phyloP scores from a whole-genome alignment of 164 flowering plant species.

The Amborella trichopoda region DNA sequence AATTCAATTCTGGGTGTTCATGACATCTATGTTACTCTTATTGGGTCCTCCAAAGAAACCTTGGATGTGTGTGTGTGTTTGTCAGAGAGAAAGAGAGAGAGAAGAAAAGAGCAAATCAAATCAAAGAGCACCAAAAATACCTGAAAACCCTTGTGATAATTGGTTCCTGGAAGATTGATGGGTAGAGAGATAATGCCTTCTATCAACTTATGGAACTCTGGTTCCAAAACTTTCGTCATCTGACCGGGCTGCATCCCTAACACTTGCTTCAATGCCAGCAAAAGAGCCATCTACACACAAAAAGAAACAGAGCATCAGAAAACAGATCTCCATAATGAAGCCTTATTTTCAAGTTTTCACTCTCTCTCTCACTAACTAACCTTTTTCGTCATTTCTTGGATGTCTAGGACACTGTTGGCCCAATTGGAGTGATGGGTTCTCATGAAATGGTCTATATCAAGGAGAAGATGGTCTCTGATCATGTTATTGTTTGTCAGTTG shows the following conservation, averaged over 20 bases:
- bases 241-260: conserved; percentile 40
- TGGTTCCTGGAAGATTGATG: conserved; percentile 86
- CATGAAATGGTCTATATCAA: conserved; percentile 77
- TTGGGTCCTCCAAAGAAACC: too few relatives aligned
- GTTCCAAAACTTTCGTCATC: conserved; percentile 34
- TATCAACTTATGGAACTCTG: conserved; percentile 82
- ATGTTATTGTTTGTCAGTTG: conserved; percentile 54
- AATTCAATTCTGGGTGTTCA: too few relatives aligned
- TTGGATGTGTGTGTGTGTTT: too few relatives aligned
- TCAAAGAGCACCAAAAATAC: too few relatives aligned
- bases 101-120: neutral
- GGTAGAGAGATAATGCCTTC: conserved; percentile 82
- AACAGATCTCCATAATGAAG: too few relatives aligned
- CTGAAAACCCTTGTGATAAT: conserved; percentile 59
- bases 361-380: too few relatives aligned
- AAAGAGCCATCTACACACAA: conserved; percentile 71
- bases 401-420: conserved; percentile 47
- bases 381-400: conserved; percentile 87
- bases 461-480: conserved; percentile 61
- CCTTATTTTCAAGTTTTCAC: too few relatives aligned
- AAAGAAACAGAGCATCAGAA: too few relatives aligned
- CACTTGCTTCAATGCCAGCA: conserved; percentile 72
- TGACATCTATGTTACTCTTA: too few relatives aligned
- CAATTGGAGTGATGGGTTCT: conserved; percentile 58
- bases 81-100: neutral